Base-by-base conservation (phyloP, 768 basidiomycete genomes). In the Serendipita vermifera region DNA sequence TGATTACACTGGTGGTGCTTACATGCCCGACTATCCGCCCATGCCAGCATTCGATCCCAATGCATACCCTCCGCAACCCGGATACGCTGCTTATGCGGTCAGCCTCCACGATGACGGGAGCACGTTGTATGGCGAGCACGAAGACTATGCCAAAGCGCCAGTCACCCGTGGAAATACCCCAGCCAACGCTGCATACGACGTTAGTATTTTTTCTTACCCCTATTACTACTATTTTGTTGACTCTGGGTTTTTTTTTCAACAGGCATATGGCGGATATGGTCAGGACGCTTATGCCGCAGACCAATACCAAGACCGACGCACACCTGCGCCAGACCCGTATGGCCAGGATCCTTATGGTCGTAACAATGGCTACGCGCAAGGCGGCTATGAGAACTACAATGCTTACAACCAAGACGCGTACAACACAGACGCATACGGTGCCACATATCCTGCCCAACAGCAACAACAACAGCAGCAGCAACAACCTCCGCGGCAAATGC, bases 21-120 rank as follows among this genome's bases (percentile, higher is more conserved):
- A 27, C 31, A 35, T 53, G 38, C 46, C 57, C 24, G 59, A 59
- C 36, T 59, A 60, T 39, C 60, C 60, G 22, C 60, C 60, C 13
- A 61, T 61, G 60, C 60, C 59, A 14, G 36, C 27, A 14, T 61
- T 60, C 46, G 36, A 61, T 51, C 46, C 46, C 20, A 29, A 20
- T 9, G 46, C 46, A 9, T 51, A 51, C 31, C 46, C 46, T 51
- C 46, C 46, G 24, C 46, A 51, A 51, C 46, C 46, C 29, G 46
- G 46, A 11, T 51, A 51, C n/a, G 3, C 46, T 51, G 46, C 46
- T n/a, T 51, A 51, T 31, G 46, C 46, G 46, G 46, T 29, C 22
- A 51, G 46, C 29, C 46, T 51, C 11, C 46, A 51, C 31, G 46
- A 51, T 29, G 46, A 51, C 22, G 46, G 20, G 20, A 51, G 46